These are phyloP conservation scores for Apiospora marii DNA, from an alignment of 2,329 filamentous ascomycete species.

Conservation along the genomic window DNA sequence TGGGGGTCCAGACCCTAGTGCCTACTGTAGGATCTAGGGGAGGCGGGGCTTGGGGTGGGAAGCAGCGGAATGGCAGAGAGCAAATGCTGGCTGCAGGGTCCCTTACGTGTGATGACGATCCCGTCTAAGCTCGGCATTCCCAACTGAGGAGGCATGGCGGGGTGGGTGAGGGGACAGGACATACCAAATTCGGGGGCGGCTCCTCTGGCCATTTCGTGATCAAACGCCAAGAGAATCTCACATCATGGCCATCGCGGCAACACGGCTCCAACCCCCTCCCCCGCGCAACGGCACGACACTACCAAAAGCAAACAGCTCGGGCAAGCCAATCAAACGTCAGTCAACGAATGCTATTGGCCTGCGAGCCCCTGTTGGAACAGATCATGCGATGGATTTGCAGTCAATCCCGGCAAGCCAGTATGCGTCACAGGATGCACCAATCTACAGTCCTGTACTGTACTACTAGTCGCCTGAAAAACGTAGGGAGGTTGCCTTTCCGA, in stretches of 20 bases:
- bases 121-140: not conserved
- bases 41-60: not conserved
- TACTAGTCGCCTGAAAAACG: not conserved
- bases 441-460: too few species aligned
- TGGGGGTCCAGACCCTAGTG: not conserved
- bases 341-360: not conserved
- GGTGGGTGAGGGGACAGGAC: not conserved
- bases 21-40: too few species aligned
- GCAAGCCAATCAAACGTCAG: not conserved
- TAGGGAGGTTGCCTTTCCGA: not conserved
- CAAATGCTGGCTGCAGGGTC: not conserved
- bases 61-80: too few species aligned
- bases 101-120: conserved; percentile 3
- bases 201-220: not conserved
- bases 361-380: not conserved
- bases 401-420: not conserved
- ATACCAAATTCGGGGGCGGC: not conserved
- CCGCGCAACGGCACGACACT: not conserved
- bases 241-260: not conserved
- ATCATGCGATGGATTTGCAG: not conserved
- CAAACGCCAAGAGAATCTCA: not conserved
- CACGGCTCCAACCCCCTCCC: not conserved
- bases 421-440: not conserved
- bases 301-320: not conserved
- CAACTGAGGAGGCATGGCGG: not conserved